Evolutionary conservation across 2,329 filamentous ascomycete species (phyloP).

Genomic region (Knoxdaviesia proteae): DNA sequence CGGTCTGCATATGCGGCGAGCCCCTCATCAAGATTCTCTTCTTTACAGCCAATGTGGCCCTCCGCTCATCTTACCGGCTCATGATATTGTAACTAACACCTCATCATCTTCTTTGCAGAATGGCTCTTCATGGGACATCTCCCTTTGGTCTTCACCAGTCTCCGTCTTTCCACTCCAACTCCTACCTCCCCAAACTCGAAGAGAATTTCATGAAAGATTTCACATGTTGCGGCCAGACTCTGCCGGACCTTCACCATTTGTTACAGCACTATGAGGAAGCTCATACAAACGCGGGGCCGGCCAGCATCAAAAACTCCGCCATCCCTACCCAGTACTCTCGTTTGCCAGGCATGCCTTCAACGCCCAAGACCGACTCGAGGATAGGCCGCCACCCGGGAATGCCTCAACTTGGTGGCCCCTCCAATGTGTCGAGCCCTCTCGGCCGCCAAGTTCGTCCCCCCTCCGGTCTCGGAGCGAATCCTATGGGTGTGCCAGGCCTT

Average conservation of each 20-base stretch:
- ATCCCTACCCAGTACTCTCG: slow-evolving; percentile 19
- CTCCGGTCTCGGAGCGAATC: no score
- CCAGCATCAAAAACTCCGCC: no score
- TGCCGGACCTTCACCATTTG: slow-evolving; percentile 83
- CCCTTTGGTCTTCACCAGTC: slow-evolving; percentile 65
- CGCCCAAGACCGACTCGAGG: neutral
- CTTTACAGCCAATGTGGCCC: neutral
- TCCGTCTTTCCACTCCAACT: slow-evolving; percentile 91
- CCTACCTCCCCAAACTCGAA: slow-evolving; percentile 88
- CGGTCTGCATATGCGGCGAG: no score
- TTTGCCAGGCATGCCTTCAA: slow-evolving; percentile 5
- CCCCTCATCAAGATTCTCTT: no score
- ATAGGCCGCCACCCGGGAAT: neutral
- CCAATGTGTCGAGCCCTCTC: neutral
- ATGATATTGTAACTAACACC: slow-evolving; percentile 6
- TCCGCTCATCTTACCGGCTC: neutral
- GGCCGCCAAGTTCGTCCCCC: neutral
- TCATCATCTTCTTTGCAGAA: slow-evolving; percentile 28
- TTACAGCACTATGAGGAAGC: slow-evolving; percentile 93
- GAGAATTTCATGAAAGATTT: slow-evolving; percentile 97
- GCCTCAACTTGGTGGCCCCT: neutral
- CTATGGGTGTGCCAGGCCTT: slow-evolving; percentile 6
- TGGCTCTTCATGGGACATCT: slow-evolving; percentile 92
- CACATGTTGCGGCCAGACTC: slow-evolving; percentile 74
- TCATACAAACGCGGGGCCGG: slow-evolving; percentile 40